These are phyloP conservation scores for Triticum aestivum DNA, from an alignment of 176 grass and related monocot genomes.

Conservation along the genomic window DNA sequence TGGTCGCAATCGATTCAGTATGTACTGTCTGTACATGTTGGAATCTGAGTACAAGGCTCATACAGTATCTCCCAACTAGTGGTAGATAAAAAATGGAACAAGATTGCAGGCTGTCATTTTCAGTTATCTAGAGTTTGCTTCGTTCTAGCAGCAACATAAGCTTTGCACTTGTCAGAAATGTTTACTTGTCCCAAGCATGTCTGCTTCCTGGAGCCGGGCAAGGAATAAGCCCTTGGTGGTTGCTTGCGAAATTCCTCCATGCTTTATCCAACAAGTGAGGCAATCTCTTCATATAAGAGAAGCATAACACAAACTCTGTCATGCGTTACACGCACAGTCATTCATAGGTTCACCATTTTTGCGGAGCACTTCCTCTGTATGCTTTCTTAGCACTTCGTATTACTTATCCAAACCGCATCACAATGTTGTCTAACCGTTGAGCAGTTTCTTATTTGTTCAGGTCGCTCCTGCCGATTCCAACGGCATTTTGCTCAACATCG, in stretches of 20 bases:
- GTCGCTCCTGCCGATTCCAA: constrained; percentile 36
- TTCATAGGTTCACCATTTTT: constrained; percentile 43
- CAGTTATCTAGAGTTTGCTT: constrained; percentile 36
- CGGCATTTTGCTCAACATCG: constrained; percentile 26
- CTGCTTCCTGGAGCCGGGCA: constrained; percentile 44
- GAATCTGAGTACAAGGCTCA: background rate
- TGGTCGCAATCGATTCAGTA: background rate
- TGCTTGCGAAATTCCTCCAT: constrained; percentile 32
- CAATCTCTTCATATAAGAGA: constrained; percentile 45
- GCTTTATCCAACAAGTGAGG: constrained; percentile 32
- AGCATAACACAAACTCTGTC: constrained; percentile 17
- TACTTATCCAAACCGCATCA: constrained; percentile 1
- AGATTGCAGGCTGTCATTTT: background rate
- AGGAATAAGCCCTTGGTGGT: constrained; percentile 37
- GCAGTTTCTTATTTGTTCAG: constrained; percentile 60
- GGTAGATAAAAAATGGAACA: background rate
- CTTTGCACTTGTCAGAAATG: constrained; percentile 4
- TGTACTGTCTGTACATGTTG: background rate
- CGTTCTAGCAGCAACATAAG: background rate
- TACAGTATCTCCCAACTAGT: background rate
- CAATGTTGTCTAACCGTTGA: constrained; percentile 50
- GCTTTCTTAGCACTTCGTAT: constrained; percentile 16
- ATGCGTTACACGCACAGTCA: constrained; percentile 3
- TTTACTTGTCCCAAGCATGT: constrained; percentile 37
- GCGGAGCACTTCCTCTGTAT: constrained; percentile 30